These are phyloP conservation scores for Monilinia aucupariae DNA, from an alignment of 2,329 filamentous ascomycete genomes.

Conservation along the genomic window DNA sequence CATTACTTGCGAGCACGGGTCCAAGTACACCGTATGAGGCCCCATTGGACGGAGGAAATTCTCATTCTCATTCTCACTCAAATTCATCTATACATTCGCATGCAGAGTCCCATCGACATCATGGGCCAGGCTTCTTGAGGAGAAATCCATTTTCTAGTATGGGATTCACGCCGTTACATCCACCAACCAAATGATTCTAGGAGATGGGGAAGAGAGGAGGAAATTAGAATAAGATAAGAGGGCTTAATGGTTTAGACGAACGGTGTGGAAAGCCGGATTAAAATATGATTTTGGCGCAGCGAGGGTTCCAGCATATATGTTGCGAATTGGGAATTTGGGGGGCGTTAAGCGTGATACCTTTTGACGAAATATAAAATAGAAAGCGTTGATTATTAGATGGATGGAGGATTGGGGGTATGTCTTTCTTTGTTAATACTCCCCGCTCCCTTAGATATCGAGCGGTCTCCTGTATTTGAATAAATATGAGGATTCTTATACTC, in stretches of 20 bases:
- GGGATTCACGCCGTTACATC: constrained; percentile 31
- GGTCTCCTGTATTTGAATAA: background rate
- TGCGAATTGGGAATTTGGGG: background rate
- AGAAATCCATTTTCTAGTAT: constrained; percentile 26
- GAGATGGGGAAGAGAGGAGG: constrained; percentile 29
- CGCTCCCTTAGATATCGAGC: background rate
- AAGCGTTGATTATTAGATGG: background rate
- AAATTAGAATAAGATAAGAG: constrained; percentile 19
- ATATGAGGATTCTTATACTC: background rate
- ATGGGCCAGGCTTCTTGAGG: constrained; percentile 10
- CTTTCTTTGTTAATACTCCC: background rate
- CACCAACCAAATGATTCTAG: constrained; percentile 22
- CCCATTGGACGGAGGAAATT: background rate
- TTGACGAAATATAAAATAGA: constrained; percentile 7
- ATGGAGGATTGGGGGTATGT: background rate
- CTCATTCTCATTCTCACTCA: background rate
- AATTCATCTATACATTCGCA: background rate
- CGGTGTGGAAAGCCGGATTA: background rate
- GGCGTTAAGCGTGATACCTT: constrained; percentile 9
- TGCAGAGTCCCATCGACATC: constrained; percentile 8
- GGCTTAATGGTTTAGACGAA: background rate
- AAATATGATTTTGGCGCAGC: background rate
- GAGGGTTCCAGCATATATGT: background rate
- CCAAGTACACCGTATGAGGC: constrained; percentile 17
- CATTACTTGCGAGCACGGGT: constrained; percentile 19